A percentile compares a stretch with the other conserved stretches of the same genome.
phyloP scores from a whole-genome alignment of 306 rosid genomes.

The Arachis hypogaea region DNA sequence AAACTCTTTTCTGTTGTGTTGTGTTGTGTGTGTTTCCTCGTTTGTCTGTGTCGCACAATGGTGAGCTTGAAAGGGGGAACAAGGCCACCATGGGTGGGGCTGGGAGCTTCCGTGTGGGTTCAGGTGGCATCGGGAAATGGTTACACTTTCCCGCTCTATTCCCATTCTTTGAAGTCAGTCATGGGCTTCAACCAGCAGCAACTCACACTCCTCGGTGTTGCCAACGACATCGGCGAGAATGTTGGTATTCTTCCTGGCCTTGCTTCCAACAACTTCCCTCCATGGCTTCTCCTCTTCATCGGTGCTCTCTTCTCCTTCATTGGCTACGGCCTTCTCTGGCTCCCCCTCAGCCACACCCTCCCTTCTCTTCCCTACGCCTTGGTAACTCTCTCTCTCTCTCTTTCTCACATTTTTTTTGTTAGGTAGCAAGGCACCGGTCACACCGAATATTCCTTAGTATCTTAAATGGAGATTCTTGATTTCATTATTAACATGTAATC shows the following conservation, averaged over 20 bases:
- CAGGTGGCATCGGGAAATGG: slow-evolving; percentile 68
- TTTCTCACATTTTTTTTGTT: neutral
- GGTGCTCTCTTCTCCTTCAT: slow-evolving; percentile 63
- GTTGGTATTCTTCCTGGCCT: slow-evolving; percentile 79
- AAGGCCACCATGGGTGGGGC: slow-evolving; percentile 88
- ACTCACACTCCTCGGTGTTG: slow-evolving; percentile 75
- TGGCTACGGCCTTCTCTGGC: slow-evolving; percentile 72
- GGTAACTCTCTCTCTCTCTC: slow-evolving; percentile 42
- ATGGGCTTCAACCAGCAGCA: slow-evolving; percentile 75
- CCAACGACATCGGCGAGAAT: slow-evolving; percentile 81
- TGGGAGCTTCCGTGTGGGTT: slow-evolving; percentile 82
- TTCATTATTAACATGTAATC: neutral
- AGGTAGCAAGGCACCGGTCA: neutral
- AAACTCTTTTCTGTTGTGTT: no score
- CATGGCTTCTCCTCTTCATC: slow-evolving; percentile 66
- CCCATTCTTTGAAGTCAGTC: slow-evolving; percentile 69
- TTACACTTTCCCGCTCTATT: slow-evolving; percentile 67
- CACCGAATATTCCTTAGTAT: neutral
- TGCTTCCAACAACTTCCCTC: slow-evolving; percentile 73
- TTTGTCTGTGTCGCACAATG: slow-evolving; percentile 14
- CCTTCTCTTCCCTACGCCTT: slow-evolving; percentile 58
- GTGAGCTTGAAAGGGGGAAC: slow-evolving; percentile 63
- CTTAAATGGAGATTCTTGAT: slow-evolving; percentile 3
- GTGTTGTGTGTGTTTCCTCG: no score
- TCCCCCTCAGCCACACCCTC: slow-evolving; percentile 52